These are phyloP conservation scores for Volvariella volvacea DNA, from an alignment of 1,284 basidiomycete genomes.

Conservation along the genomic window DNA sequence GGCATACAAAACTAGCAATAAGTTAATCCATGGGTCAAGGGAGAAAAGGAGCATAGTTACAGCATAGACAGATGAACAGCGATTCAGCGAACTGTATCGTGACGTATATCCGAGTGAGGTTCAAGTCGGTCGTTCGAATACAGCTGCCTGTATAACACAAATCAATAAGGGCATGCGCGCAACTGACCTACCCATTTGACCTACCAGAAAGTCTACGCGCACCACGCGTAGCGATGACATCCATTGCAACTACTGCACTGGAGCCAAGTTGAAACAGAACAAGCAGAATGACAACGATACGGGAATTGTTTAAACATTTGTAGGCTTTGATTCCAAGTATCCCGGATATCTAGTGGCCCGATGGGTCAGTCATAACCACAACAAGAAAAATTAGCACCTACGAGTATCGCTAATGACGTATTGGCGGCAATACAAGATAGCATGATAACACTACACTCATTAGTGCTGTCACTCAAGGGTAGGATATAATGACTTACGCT, in stretches of 20 bases:
- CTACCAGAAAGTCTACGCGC: constrained; percentile 41
- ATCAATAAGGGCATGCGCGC: too few species aligned
- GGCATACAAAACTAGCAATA: constrained; percentile 43
- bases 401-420: constrained; percentile 41
- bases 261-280: constrained; percentile 35
- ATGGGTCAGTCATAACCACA: constrained; percentile 4
- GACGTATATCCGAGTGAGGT: constrained; percentile 39
- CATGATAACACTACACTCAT: constrained; percentile 30
- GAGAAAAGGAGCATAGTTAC: constrained; percentile 31
- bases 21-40: constrained; percentile 2
- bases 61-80: constrained; percentile 52
- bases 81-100: constrained; percentile 48
- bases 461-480: not conserved
- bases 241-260: constrained; percentile 33
- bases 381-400: constrained; percentile 17
- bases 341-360: constrained; percentile 49
- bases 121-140: constrained; percentile 22
- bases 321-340: constrained; percentile 64
- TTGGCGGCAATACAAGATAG: constrained; percentile 28
- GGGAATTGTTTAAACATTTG: constrained; percentile 53
- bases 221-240: constrained; percentile 31
- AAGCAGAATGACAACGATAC: constrained; percentile 38
- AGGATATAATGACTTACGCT: not conserved
- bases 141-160: constrained; percentile 29
- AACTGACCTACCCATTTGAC: constrained; percentile 10